phyloP scores from a whole-genome alignment of 306 rosid species.

The Cyamopsis tetragonoloba region DNA sequence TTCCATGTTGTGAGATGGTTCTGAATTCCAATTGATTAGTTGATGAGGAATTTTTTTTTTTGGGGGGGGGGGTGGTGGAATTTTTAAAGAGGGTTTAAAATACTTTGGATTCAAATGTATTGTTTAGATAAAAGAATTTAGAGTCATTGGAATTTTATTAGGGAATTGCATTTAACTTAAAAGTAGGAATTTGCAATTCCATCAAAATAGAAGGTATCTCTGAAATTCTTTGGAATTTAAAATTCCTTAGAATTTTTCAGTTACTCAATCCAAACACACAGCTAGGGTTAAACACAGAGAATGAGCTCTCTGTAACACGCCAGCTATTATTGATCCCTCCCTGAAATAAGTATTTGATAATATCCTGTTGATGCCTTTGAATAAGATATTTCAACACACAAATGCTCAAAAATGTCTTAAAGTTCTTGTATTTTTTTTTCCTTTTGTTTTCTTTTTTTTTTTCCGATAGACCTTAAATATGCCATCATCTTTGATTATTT shows the following conservation, averaged over 20 bases:
- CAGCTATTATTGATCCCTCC: neutral
- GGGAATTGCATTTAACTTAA: no score
- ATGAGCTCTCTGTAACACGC: neutral
- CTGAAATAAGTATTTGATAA: neutral
- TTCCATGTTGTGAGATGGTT: constrained; percentile 23
- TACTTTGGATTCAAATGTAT: no score
- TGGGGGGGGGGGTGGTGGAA: no score
- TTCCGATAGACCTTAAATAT: neutral
- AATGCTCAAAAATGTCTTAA: neutral
- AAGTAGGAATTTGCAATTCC: no score
- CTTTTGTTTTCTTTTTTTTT: neutral
- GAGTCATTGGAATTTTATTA: no score
- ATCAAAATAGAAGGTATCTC: no score
- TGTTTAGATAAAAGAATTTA: no score
- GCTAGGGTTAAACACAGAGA: neutral
- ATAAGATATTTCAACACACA: neutral
- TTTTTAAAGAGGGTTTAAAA: no score
- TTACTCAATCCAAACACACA: no score
- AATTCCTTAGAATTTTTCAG: no score
- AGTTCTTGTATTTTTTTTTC: neutral
- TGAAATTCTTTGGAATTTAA: no score
- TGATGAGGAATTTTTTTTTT: no score
- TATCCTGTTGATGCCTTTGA: neutral
- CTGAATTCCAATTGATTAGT: constrained; percentile 4
- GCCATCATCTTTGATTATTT: neutral